Percentiles rank a stretch among this genome's conserved stretches.
phyloP scores from a whole-genome alignment of 768 basidiomycete genomes.

The Suillus variegatus region DNA sequence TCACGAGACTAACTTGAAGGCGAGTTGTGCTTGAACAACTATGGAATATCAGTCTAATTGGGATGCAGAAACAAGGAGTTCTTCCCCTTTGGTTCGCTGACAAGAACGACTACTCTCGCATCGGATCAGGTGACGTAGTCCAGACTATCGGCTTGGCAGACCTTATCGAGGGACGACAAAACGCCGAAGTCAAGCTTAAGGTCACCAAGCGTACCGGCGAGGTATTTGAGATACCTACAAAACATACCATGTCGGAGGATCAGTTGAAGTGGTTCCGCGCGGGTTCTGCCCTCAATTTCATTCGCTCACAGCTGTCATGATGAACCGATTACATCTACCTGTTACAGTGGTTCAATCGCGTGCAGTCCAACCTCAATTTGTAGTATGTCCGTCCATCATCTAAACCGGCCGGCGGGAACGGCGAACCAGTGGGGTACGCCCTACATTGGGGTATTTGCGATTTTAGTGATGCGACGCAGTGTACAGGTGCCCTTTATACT shows the following conservation, averaged over 20 bases:
- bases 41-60: constrained; percentile 7
- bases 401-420: too few species aligned
- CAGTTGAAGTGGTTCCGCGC: constrained; percentile 89
- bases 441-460: too few species aligned
- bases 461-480: too few species aligned
- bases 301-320: constrained; percentile 57
- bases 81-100: constrained; percentile 93
- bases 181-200: constrained; percentile 49
- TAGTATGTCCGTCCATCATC: too few species aligned
- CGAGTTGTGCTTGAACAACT: constrained; percentile 28
- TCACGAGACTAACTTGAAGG: constrained; percentile 97
- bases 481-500: too few species aligned
- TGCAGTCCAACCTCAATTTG: too few species aligned
- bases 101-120: constrained; percentile 81
- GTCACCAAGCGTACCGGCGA: constrained; percentile 70
- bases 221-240: constrained; percentile 66
- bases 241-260: constrained; percentile 88
- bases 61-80: constrained; percentile 89
- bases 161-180: constrained; percentile 49
- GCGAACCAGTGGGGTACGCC: too few species aligned
- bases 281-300: constrained; percentile 90
- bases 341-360: too few species aligned
- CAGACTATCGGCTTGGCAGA: constrained; percentile 83
- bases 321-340: not conserved
- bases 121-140: constrained; percentile 79